Base-by-base conservation (phyloP, 225 moss, liverwort and hornwort species). In the Bryum argenteum region DNA sequence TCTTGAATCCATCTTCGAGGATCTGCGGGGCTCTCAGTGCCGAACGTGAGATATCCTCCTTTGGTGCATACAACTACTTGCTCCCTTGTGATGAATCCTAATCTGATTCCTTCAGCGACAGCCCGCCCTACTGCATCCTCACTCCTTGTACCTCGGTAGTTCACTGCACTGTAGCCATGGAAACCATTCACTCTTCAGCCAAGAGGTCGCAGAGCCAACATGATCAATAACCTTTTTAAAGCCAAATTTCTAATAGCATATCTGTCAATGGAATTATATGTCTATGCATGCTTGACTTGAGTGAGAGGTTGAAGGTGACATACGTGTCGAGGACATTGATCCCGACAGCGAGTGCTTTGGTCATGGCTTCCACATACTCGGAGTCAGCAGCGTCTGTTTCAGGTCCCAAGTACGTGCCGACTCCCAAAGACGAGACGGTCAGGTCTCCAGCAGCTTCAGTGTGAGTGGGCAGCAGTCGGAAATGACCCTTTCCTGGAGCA, bases 11-110 rank as follows among this genome's bases (percentile, higher is more conserved):
- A 89, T 44, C 88, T 82, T 37, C 80, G 83, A 58, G 89, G 89
- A 77, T 88, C 85, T 0, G 80, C 61, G 43, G 91, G 91, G 63
- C 77, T 85, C 57, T 84, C 82, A 14, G 74, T 83, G 63, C 89
- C 89, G 18, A 89, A 92, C 21, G 89, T 88, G 22, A 92, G 82
- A 59, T 88, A 91, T 7, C 91, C 91, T 73, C 91, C 91, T 84
- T 89, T 92, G 15, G 91, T 84, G 67, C 91, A 92, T 1, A 89
- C 82, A 11, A 92, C 85, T 22, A 92, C 87, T 75, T 92, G 88
- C 69, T 81, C 65, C 66, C 91, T 84, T 45, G 72, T 72, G 38
- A 85, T 61, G 43, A 74, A 45, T 21, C 81, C 81, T 75, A 55
- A 58, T 61, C 66, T 71, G 33, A 89, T 69, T 59, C 83, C 91